These are phyloP conservation scores for Boletus vinaceobasis DNA, from an alignment of 768 basidiomycete species.

Conservation along the genomic window DNA sequence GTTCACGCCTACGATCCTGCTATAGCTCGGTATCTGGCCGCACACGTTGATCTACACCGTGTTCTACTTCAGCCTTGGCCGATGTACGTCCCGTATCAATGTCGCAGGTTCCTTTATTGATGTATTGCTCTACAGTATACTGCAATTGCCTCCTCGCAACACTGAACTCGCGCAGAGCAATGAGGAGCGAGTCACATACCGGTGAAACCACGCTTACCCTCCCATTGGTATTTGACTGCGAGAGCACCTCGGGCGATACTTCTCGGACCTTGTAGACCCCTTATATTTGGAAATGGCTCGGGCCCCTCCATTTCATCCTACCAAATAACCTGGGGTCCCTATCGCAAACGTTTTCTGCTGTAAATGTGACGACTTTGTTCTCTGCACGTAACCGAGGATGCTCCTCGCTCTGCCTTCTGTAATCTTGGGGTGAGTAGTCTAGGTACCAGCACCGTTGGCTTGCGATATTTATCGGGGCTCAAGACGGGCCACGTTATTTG, in stretches of 20 bases:
- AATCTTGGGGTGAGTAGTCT: too few species aligned
- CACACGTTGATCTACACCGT: constrained; percentile 58
- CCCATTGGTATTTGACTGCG: too few species aligned
- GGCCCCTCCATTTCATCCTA: too few species aligned
- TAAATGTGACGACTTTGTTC: too few species aligned
- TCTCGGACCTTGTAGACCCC: too few species aligned
- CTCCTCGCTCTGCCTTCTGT: too few species aligned
- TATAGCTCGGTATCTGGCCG: constrained; percentile 48
- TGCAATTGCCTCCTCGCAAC: constrained; percentile 61
- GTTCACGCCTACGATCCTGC: not conserved
- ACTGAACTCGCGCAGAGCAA: constrained; percentile 52
- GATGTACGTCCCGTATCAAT: constrained; percentile 39
- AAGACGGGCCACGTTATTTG: not conserved
- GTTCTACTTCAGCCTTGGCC: constrained; percentile 63
- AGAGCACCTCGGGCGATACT: too few species aligned
- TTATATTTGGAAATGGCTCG: too few species aligned
- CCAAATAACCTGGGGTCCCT: too few species aligned
- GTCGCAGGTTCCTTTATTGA: not conserved
- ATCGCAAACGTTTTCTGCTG: too few species aligned
- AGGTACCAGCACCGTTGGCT: too few species aligned
- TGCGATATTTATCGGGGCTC: not conserved
- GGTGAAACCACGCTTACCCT: constrained; percentile 15
- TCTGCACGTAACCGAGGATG: too few species aligned
- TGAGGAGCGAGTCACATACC: constrained; percentile 31
- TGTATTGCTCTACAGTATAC: constrained; percentile 39